Evolutionary conservation across 257 asterid species (phyloP).

Genomic region (Jasminum sambac): DNA sequence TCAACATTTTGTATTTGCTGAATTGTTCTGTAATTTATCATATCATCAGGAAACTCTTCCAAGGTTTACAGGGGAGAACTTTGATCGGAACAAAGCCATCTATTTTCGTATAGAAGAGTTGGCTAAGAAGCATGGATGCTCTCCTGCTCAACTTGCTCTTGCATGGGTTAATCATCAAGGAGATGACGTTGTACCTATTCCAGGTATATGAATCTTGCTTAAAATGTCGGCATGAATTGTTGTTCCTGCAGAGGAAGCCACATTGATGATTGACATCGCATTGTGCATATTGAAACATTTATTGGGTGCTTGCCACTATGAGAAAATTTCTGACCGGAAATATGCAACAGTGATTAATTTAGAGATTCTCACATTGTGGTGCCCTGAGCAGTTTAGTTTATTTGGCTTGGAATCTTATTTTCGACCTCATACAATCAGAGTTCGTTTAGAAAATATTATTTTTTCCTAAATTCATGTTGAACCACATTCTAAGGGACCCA

Average conservation of each 20-base stretch:
- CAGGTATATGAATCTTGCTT: conserved; percentile 32
- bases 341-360: neutral
- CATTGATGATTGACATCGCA: neutral
- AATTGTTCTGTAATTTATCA: conserved; percentile 5
- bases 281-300: neutral
- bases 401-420: neutral
- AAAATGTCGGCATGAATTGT: neutral
- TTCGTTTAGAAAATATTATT: too few relatives aligned
- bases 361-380: neutral
- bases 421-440: too few relatives aligned
- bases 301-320: neutral
- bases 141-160: conserved; percentile 68
- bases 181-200: conserved; percentile 55
- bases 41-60: conserved; percentile 41
- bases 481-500: conserved; percentile 7
- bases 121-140: conserved; percentile 50
- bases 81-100: conserved; percentile 58
- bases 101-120: conserved; percentile 44
- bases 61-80: conserved; percentile 57
- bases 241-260: neutral
- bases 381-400: neutral
- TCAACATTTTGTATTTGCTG: neutral
- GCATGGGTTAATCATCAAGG: conserved; percentile 68
- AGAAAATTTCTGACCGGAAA: neutral
- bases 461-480: neutral